Evolutionary conservation across 2,329 filamentous ascomycete species (phyloP).

Genomic region (Colletotrichum coccodes): DNA sequence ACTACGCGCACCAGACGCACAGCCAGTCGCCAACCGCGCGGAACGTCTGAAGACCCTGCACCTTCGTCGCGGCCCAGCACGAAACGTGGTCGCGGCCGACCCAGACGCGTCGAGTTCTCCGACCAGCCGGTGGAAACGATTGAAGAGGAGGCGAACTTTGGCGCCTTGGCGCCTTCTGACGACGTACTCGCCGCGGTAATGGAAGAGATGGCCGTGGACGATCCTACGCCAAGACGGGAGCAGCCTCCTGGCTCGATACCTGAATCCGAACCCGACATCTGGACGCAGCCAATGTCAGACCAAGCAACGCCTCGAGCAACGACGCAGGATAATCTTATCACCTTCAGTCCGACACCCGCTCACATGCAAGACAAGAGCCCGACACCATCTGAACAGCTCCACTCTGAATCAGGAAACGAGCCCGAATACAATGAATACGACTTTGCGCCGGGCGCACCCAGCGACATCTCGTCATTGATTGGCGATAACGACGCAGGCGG

Average conservation of each 20-base stretch:
- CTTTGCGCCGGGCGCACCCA: conserved; percentile 24
- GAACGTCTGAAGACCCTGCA: conserved; percentile 12
- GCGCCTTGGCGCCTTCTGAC: conserved; percentile 9
- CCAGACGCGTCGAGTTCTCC: conserved; percentile 25
- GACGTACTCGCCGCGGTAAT: conserved; percentile 36
- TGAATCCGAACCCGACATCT: conserved; percentile 55
- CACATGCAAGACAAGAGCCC: conserved; percentile 18
- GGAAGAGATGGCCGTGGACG: conserved; percentile 43
- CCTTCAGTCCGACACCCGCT: conserved; percentile 4
- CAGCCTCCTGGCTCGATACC: conserved; percentile 12
- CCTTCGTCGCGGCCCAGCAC: conserved; percentile 14
- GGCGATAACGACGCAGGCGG: conserved; percentile 35
- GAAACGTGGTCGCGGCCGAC: conserved; percentile 15
- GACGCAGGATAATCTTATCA: conserved; percentile 9
- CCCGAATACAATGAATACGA: conserved; percentile 23
- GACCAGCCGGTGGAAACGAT: conserved; percentile 37
- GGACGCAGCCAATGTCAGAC: conserved; percentile 54
- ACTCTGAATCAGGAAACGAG: conserved; percentile 24
- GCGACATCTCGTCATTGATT: conserved; percentile 24
- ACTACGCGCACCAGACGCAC: conserved; percentile 36
- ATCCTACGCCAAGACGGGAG: conserved; percentile 37
- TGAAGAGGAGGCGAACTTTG: conserved; percentile 26
- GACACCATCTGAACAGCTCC: conserved; percentile 19
- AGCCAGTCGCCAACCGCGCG: conserved; percentile 13
- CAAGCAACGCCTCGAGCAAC: conserved; percentile 47